These are phyloP conservation scores for Globisporangium mamillatum DNA, from an alignment of 352 stramenopile genomes.

Conservation along the genomic window DNA sequence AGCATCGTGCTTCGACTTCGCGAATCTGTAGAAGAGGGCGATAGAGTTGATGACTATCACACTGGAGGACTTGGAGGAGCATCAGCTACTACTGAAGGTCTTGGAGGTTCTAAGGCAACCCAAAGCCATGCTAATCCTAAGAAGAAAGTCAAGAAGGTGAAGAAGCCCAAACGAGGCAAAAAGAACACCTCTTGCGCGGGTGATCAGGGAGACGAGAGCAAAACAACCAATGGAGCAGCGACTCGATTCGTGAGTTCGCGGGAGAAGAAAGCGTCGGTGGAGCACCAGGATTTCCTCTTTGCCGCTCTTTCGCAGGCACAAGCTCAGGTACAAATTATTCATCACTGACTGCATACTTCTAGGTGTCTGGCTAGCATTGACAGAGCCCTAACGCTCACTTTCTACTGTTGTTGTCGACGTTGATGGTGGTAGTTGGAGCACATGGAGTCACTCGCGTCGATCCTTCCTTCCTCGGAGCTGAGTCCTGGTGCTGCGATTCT, in stretches of 20 bases:
- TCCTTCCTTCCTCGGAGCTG: constrained; percentile 26
- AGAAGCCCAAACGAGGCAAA: constrained; percentile 5
- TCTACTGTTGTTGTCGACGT: background rate
- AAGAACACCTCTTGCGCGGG: background rate
- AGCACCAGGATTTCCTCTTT: constrained; percentile 61
- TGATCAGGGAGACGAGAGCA: constrained; percentile 5
- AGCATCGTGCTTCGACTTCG: constrained; percentile 45
- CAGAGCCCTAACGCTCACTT: background rate
- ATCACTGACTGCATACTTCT: background rate
- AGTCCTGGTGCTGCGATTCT: background rate
- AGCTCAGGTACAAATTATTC: constrained; percentile 33
- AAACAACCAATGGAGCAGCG: constrained; percentile 1
- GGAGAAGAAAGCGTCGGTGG: constrained; percentile 49
- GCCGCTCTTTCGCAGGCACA: constrained; percentile 57
- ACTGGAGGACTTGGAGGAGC: background rate
- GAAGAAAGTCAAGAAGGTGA: constrained; percentile 19
- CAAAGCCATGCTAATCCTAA: constrained; percentile 10
- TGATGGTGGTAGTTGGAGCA: constrained; percentile 35
- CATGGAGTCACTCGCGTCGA: constrained; percentile 42
- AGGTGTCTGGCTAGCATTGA: background rate
- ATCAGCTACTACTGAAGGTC: background rate
- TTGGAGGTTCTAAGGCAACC: background rate
- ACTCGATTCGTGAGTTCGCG: constrained; percentile 46
- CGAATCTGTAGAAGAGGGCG: constrained; percentile 1
- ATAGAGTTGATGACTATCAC: background rate